A percentile compares a stretch with the other conserved stretches of the same genome.
Conservation (phyloP, 441 rosid genomes). For the Erodium chrysanthum region DNA sequence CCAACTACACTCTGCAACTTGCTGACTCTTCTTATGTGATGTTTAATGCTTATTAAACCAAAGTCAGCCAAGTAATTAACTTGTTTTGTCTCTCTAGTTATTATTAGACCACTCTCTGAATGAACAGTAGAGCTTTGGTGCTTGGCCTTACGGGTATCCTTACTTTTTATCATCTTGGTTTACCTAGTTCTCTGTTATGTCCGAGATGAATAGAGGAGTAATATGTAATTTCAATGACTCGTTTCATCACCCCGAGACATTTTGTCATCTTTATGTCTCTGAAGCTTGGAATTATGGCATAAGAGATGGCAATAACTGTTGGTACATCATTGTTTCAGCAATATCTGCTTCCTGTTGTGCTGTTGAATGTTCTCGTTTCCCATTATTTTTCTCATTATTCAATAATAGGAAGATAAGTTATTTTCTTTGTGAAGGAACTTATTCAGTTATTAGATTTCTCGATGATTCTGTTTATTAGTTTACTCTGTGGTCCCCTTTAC, state of each 20-base stretch:
- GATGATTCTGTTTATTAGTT: neutral
- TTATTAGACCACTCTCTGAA: neutral
- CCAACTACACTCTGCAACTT: neutral
- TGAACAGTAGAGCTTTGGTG: neutral
- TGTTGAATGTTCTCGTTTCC: neutral
- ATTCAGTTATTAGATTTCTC: neutral
- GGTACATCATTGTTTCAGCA: too few relatives aligned
- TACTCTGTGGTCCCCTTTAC: neutral
- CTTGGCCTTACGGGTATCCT: neutral
- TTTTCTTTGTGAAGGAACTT: too few relatives aligned
- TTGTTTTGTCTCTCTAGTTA: neutral
- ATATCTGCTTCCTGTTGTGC: neutral
- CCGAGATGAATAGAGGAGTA: too few relatives aligned
- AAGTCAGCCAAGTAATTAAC: neutral
- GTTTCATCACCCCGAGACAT: neutral
- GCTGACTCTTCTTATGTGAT: neutral
- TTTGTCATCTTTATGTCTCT: too few relatives aligned
- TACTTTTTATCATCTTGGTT: neutral
- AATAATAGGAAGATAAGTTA: too few relatives aligned
- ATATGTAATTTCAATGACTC: neutral
- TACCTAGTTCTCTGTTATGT: neutral
- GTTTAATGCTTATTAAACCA: neutral
- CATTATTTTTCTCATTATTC: neutral
- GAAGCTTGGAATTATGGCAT: too few relatives aligned
- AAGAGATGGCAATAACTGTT: too few relatives aligned